Conservation (phyloP, 805 yeast species). For the Schwanniomyces occidentalis region DNA sequence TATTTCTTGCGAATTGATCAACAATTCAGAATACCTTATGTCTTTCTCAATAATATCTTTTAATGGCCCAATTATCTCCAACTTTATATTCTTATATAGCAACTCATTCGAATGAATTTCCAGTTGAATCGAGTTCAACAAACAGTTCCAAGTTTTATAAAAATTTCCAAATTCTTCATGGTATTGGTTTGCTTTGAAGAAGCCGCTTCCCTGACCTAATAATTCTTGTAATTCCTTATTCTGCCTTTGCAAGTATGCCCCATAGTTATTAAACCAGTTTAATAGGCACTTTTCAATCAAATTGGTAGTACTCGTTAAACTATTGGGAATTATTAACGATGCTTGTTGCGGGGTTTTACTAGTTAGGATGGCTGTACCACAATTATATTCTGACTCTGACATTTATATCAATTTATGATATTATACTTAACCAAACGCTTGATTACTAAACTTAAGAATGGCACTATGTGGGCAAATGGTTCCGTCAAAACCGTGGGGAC, state of each 20-base stretch:
- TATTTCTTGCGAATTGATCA: conserved; percentile 47
- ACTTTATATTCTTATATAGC: conserved; percentile 46
- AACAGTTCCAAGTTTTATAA: conserved; percentile 46
- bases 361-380: conserved; percentile 38
- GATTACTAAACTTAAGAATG: no score
- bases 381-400: conserved; percentile 12
- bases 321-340: conserved; percentile 37
- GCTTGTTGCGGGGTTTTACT: conserved; percentile 44
- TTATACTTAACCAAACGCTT: no score
- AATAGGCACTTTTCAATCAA: conserved; percentile 32
- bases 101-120: conserved; percentile 49
- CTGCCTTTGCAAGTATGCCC: conserved; percentile 18
- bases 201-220: conserved; percentile 39
- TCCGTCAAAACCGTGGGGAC: no score
- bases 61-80: conserved; percentile 57
- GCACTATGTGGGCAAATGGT: no score
- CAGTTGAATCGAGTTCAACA: conserved; percentile 52
- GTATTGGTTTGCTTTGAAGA: conserved; percentile 15
- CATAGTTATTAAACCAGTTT: conserved; percentile 32
- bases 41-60: conserved; percentile 54
- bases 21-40: conserved; percentile 54
- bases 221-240: conserved; percentile 64
- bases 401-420: conserved; percentile 10
- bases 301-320: conserved; percentile 28
- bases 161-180: conserved; percentile 40